A percentile compares a stretch with the other conserved stretches of the same genome.
Conservation (phyloP, 2,329 filamentous ascomycete species). For the Blastomyces emzantsi region DNA sequence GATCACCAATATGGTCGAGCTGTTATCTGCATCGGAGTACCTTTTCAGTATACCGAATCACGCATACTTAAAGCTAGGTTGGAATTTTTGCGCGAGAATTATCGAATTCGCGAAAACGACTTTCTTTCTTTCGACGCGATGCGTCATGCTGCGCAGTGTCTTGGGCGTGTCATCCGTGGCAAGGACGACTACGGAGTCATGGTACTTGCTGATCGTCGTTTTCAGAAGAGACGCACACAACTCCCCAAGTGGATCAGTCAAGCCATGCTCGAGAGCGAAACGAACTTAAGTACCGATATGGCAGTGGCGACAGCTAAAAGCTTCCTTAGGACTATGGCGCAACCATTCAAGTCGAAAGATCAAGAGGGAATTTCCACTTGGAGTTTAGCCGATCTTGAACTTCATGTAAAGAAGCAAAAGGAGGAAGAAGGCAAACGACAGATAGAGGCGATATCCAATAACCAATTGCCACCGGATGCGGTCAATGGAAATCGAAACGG, state of each 20-base stretch:
- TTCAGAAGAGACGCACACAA: slow-evolving; percentile 82
- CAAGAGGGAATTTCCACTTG: slow-evolving; percentile 92
- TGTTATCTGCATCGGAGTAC: slow-evolving; percentile 91
- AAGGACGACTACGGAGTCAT: slow-evolving; percentile 99
- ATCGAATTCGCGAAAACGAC: slow-evolving; percentile 92
- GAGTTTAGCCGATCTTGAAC: slow-evolving; percentile 69
- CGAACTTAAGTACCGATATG: slow-evolving; percentile 92
- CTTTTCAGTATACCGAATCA: slow-evolving; percentile 98
- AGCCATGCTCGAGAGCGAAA: slow-evolving; percentile 72
- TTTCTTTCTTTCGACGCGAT: slow-evolving; percentile 98
- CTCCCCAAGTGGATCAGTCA: slow-evolving; percentile 96
- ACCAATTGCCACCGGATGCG: slow-evolving; percentile 15
- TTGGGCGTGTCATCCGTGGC: slow-evolving; percentile 86
- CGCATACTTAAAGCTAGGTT: slow-evolving; percentile 91
- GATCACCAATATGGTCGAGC: slow-evolving; percentile 97
- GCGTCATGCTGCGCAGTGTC: slow-evolving; percentile 95
- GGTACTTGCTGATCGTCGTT: slow-evolving; percentile 90
- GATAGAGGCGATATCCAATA: slow-evolving; percentile 44
- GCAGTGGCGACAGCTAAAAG: slow-evolving; percentile 80
- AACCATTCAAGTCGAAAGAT: slow-evolving; percentile 71
- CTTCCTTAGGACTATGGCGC: slow-evolving; percentile 85
- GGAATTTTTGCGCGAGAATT: slow-evolving; percentile 94
- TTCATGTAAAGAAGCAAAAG: slow-evolving; percentile 60
- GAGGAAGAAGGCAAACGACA: slow-evolving; percentile 58
- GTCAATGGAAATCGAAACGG: slow-evolving; percentile 19